phyloP scores from a whole-genome alignment of 2,329 filamentous ascomycete genomes.

The Simplicillium sp. region DNA sequence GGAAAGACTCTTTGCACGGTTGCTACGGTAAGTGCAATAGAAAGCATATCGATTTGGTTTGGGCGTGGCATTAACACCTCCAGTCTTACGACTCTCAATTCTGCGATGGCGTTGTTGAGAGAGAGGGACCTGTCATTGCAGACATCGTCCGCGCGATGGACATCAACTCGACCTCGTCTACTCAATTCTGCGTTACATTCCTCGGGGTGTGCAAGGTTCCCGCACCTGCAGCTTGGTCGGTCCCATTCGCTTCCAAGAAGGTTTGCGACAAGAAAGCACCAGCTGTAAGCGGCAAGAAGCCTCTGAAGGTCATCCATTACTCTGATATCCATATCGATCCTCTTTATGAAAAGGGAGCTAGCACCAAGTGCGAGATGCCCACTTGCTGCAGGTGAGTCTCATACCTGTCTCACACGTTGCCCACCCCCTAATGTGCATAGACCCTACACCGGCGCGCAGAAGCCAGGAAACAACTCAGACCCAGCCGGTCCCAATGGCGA shows the following conservation, averaged over 20 bases:
- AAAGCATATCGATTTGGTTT: no score
- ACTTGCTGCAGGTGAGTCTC: conserved; percentile 43
- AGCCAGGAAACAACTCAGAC: conserved; percentile 32
- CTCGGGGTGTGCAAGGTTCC: conserved; percentile 45
- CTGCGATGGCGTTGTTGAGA: conserved; percentile 39
- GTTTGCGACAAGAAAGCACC: conserved; percentile 23
- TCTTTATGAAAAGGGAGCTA: conserved; percentile 42
- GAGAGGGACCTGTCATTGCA: conserved; percentile 44
- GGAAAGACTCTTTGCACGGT: conserved; percentile 21
- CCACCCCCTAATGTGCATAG: conserved; percentile 13
- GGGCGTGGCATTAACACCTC: no score
- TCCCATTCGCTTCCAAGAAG: conserved; percentile 34
- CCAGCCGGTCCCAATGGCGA: conserved; percentile 45
- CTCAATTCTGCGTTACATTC: conserved; percentile 42
- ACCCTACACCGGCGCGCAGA: conserved; percentile 34
- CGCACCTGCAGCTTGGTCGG: conserved; percentile 28
- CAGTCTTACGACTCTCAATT: conserved; percentile 44
- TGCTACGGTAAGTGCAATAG: conserved; percentile 15
- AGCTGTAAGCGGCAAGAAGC: conserved; percentile 30
- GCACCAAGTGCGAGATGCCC: conserved; percentile 45
- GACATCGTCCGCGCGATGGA: conserved; percentile 35
- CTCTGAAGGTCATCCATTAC: conserved; percentile 47
- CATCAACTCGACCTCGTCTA: conserved; percentile 37
- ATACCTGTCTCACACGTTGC: not conserved
- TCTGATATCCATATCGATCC: conserved; percentile 53